Base-by-base conservation (phyloP, 2,329 filamentous ascomycete genomes). In the Colletotrichum zoysiae region DNA sequence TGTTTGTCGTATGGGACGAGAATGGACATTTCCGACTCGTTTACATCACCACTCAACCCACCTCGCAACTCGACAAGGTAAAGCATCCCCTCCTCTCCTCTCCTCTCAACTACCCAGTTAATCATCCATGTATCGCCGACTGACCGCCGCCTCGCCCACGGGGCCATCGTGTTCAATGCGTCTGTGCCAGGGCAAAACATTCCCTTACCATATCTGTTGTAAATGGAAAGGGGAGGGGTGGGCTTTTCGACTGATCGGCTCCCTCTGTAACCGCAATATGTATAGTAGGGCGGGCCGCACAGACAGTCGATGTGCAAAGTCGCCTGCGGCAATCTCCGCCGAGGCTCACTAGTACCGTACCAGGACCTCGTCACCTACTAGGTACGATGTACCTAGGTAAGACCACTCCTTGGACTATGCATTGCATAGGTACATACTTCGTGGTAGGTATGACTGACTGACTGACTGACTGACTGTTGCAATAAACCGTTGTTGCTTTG, bases 261-360 rank as follows among this genome's bases (percentile, higher is more conserved):
- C 51, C 51, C 65, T 64, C 58, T 69, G 58, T 55, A 59, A 63
- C 53, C 38, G 51, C 38, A 69, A 5, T 30, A 30, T 5, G 30
- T 30, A 30, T 30, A 30, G 69, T 44, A 69, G 53, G 44, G 38
- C 69, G 65, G 50, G 58, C 42, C 70, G 55, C 65, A 64, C 70
- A 56, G 70, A 72, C 65, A 50, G 60, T 65, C 55, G 55, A 38
- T 60, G 55, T 65, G 48, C 55, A 55, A 71, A 42, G 38, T 69
- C 30, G 65, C 60, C 65, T 61, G 65, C 65, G 60, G 70, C 70
- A 70, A 72, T 70, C 70, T 72, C 70, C 70, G 70, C 20, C 35
- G 53, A 72, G 57, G 70, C 60, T 59, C 35, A 48, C 46, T 69
- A 60, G 70, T 30, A 23, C 40, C 48, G 70, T 30, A 23, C 40